Evolutionary conservation across 2,329 filamentous ascomycete genomes (phyloP).

Genomic region (Pseudocercospora pini-densiflorae): DNA sequence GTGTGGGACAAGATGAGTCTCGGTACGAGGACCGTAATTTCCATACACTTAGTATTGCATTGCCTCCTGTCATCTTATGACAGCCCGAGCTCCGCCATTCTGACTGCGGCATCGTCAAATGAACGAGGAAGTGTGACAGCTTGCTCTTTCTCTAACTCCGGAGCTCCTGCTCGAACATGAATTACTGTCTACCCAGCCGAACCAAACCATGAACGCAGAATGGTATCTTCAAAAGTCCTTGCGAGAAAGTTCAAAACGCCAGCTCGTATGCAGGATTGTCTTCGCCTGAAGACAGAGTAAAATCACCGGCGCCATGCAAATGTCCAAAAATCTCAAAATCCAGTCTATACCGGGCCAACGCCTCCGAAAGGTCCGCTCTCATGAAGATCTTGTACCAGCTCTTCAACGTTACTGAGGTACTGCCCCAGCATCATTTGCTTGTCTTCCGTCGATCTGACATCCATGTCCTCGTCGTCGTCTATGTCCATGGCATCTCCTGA

Average conservation of each 20-base stretch:
- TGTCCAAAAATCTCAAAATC: neutral
- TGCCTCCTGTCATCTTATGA: neutral
- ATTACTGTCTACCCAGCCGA: neutral
- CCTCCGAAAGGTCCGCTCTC: conserved; percentile 71
- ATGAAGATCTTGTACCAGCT: conserved; percentile 77
- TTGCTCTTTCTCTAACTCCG: neutral
- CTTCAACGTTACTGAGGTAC: conserved; percentile 81
- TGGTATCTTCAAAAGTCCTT: neutral
- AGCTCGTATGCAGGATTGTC: neutral
- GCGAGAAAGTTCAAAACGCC: neutral
- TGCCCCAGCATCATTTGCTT: conserved; percentile 79
- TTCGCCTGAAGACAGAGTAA: neutral
- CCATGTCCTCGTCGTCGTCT: conserved; percentile 41
- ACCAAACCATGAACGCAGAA: neutral
- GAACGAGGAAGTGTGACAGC: neutral
- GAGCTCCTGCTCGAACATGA: neutral
- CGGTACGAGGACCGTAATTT: neutral
- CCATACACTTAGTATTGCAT: neutral
- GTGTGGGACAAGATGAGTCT: neutral
- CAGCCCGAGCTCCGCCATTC: neutral
- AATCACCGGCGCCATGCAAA: neutral
- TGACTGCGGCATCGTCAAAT: neutral
- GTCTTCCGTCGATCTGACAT: conserved; percentile 73
- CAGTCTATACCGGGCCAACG: neutral
- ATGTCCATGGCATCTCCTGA: conserved; percentile 42